Evolutionary conservation across 2,329 filamentous ascomycete genomes (phyloP), one percentile per base, ranked within the genome.

Genomic region (Diplodia scrobiculata): DNA sequence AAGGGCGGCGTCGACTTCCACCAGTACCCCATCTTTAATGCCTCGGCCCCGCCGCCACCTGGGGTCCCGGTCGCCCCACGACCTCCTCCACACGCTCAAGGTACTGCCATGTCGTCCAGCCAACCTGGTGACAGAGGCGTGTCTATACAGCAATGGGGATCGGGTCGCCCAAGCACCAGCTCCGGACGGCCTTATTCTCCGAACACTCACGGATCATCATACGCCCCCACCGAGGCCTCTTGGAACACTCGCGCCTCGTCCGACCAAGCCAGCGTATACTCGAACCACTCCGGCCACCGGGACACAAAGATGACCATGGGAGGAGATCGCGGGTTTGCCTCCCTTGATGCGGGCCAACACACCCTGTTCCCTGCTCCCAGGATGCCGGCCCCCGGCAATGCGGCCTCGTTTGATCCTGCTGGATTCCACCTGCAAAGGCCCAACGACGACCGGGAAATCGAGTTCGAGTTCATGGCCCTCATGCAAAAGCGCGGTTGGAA

Each of bases 401-500:
- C 80, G 2, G 80, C 81, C 10, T 78, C 79, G 2, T 83, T 81
- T 66, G 76, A 77, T 1, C 81, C 82, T 3, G 83, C 85, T 25
- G 82, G 82, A n/a, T 84, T 85, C 71, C 75, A 87, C 69, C 86
- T 95, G 62, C 85, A 87, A 54, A 87, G 90, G 72, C 92, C 92
- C 17, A 85, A 88, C 63, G 91, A 96, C 76, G 92, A 96, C 74
- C 86, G 88, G 67, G 81, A 96, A 14, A 90, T 97, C 53, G 92
- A 98, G 75, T 88, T 93, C 74, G 91, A 97, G 82, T 98, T 98
- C 74, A 83, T 93, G 73, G 89, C 92, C 63, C 82, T 99, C 70
- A 98, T 99, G 95, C 91, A 96, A 74, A 97, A 97, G 80, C 87
- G 95, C 80, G 95, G 94, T 70, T 98, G 93, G 91, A 95, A 97